Evolutionary conservation across 805 yeast species (phyloP).

Genomic region (Sugiyamaella lignohabitans): DNA sequence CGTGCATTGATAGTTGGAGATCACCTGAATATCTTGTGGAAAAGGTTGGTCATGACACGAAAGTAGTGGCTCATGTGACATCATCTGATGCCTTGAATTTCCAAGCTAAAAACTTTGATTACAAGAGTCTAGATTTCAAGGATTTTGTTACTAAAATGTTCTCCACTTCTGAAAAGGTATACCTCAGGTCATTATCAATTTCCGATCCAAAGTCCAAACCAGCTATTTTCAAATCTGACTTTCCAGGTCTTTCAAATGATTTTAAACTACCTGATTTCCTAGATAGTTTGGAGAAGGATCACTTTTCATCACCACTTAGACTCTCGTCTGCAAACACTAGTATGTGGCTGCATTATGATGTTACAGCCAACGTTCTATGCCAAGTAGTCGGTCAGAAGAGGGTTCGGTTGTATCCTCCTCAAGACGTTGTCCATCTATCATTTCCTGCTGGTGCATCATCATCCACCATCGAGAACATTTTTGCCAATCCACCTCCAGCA

Average conservation of each 20-base stretch:
- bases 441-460: conserved; percentile 32
- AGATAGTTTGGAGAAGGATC: conserved; percentile 16
- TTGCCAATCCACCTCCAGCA: conserved; percentile 16
- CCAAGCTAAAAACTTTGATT: conserved; percentile 30
- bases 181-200: conserved; percentile 29
- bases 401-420: conserved; percentile 33
- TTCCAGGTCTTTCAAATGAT: conserved; percentile 28
- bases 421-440: conserved; percentile 25
- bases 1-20: conserved; percentile 26
- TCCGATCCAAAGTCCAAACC: conserved; percentile 29
- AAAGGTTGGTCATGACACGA: conserved; percentile 24
- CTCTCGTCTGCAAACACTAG: conserved; percentile 31
- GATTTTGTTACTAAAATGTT: conserved; percentile 26
- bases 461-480: conserved; percentile 30
- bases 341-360: conserved; percentile 36
- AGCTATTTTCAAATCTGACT: conserved; percentile 28
- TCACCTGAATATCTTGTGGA: conserved; percentile 26
- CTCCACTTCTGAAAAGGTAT: conserved; percentile 10
- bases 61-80: conserved; percentile 29
- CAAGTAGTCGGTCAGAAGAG: conserved; percentile 32
- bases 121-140: conserved; percentile 25
- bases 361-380: conserved; percentile 33
- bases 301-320: conserved; percentile 32
- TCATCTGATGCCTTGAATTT: conserved; percentile 25
- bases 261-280: conserved; percentile 28